Evolutionary conservation across 306 rosid genomes (phyloP).

Genomic region (Biancaea sappan): DNA sequence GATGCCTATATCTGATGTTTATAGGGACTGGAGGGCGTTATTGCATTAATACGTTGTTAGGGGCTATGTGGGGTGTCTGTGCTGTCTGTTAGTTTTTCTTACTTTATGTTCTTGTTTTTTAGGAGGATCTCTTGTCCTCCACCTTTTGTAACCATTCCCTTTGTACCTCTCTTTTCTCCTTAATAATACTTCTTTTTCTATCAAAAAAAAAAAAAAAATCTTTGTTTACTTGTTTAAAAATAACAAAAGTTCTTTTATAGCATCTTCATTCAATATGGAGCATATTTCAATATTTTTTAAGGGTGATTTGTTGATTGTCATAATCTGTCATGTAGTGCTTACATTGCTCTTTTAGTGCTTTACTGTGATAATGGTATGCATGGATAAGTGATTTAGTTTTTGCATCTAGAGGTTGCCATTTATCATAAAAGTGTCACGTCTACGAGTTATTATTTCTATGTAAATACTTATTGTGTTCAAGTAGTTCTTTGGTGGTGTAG

Average conservation of each 20-base stretch:
- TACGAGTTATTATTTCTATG: slow-evolving; percentile 18
- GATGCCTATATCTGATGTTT: too few species aligned
- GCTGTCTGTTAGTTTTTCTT: too few species aligned
- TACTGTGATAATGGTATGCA: neutral
- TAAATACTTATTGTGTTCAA: neutral
- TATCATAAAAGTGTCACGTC: slow-evolving; percentile 5
- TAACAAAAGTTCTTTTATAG: neutral
- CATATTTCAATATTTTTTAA: neutral
- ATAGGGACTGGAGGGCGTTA: too few species aligned
- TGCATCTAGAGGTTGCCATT: slow-evolving; percentile 1
- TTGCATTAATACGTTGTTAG: too few species aligned
- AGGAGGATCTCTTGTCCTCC: too few species aligned
- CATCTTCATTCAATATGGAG: neutral
- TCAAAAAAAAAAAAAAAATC: too few species aligned
- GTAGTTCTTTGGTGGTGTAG: slow-evolving; percentile 16
- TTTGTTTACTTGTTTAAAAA: neutral
- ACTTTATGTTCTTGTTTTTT: too few species aligned
- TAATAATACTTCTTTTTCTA: too few species aligned
- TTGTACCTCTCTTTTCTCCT: too few species aligned
- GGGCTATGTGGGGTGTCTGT: too few species aligned
- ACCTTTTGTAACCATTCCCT: too few species aligned
- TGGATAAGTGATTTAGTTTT: slow-evolving; percentile 1
- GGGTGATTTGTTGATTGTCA: neutral
- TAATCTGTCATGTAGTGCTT: slow-evolving; percentile 14
- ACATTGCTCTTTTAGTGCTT: slow-evolving; percentile 2